phyloP scores from a whole-genome alignment of 805 yeast genomes.

The Maudiozyma pseudohumilis region DNA sequence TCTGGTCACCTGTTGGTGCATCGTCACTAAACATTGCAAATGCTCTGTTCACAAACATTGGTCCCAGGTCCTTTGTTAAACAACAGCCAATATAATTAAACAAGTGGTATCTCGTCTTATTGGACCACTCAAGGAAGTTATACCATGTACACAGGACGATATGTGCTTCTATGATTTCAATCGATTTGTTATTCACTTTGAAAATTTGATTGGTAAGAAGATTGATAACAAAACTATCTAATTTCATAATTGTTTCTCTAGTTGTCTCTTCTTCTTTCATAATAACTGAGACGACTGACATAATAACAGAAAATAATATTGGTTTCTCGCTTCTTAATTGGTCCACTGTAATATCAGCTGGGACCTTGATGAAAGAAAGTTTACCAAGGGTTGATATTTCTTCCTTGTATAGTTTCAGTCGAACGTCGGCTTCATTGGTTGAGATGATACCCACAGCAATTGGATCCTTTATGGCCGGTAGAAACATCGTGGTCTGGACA shows the following conservation, averaged over 20 bases:
- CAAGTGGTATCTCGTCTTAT: slow-evolving; percentile 67
- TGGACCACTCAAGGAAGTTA: slow-evolving; percentile 72
- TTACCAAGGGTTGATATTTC: slow-evolving; percentile 36
- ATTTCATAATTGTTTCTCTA: slow-evolving; percentile 34
- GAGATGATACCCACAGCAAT: slow-evolving; percentile 50
- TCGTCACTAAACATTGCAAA: slow-evolving; percentile 24
- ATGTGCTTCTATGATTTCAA: slow-evolving; percentile 56
- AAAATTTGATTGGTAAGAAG: slow-evolving; percentile 49
- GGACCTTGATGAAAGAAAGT: slow-evolving; percentile 48
- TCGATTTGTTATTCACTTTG: slow-evolving; percentile 58
- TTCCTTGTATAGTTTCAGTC: slow-evolving; percentile 43
- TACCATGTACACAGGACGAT: slow-evolving; percentile 67
- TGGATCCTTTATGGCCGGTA: slow-evolving; percentile 40
- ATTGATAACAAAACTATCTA: slow-evolving; percentile 46
- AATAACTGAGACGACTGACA: slow-evolving; percentile 49
- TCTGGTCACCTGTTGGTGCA: slow-evolving; percentile 7
- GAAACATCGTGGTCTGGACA: slow-evolving; percentile 36
- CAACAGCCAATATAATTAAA: slow-evolving; percentile 55
- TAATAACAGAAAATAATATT: slow-evolving; percentile 50
- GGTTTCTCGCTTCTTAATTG: slow-evolving; percentile 46
- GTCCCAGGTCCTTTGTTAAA: slow-evolving; percentile 67
- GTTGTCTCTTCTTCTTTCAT: slow-evolving; percentile 26
- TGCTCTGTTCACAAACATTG: slow-evolving; percentile 41
- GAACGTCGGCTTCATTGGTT: slow-evolving; percentile 44
- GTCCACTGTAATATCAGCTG: slow-evolving; percentile 35